A percentile compares a stretch with the other conserved stretches of the same genome.
phyloP scores from a whole-genome alignment of 345 rosid genomes.

The Tarenaya hassleriana region DNA sequence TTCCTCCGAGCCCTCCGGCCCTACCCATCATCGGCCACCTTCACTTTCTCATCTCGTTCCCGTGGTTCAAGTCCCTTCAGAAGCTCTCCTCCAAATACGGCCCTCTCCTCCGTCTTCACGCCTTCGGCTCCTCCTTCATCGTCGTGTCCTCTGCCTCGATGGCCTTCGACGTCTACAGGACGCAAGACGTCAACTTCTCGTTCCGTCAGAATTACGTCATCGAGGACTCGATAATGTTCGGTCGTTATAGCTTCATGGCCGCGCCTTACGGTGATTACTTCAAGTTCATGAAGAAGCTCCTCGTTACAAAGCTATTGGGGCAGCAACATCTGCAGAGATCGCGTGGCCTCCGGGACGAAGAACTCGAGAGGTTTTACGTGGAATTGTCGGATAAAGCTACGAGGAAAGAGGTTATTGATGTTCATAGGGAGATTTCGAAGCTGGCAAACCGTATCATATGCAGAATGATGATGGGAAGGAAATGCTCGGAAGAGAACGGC shows the following conservation, averaged over 20 bases:
- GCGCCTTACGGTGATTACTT: slow-evolving; percentile 31
- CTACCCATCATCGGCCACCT: too few species aligned
- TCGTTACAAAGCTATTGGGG: slow-evolving; percentile 21
- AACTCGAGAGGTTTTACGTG: slow-evolving; percentile 9
- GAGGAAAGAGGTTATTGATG: slow-evolving; percentile 13
- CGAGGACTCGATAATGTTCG: slow-evolving; percentile 14
- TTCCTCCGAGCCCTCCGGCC: too few species aligned
- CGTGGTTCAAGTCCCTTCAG: too few species aligned
- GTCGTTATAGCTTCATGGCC: slow-evolving; percentile 7
- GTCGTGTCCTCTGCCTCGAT: too few species aligned
- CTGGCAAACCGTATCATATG: slow-evolving; percentile 15
- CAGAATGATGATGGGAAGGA: slow-evolving; percentile 27
- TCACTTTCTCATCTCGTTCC: too few species aligned
- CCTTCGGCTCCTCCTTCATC: too few species aligned
- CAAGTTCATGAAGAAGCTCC: slow-evolving; percentile 33
- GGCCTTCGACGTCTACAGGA: too few species aligned
- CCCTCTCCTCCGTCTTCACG: too few species aligned
- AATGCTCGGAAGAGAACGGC: slow-evolving; percentile 24
- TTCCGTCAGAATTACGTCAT: not conserved
- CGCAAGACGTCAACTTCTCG: slow-evolving; percentile 17
- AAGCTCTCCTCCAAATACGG: too few species aligned
- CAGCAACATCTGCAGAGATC: slow-evolving; percentile 19
- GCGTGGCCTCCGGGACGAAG: slow-evolving; percentile 15
- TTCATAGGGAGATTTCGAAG: slow-evolving; percentile 20
- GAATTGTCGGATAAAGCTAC: slow-evolving; percentile 12